Conservation (phyloP, 164 flowering plant genomes). For the Cinnamomum micranthum region DNA sequence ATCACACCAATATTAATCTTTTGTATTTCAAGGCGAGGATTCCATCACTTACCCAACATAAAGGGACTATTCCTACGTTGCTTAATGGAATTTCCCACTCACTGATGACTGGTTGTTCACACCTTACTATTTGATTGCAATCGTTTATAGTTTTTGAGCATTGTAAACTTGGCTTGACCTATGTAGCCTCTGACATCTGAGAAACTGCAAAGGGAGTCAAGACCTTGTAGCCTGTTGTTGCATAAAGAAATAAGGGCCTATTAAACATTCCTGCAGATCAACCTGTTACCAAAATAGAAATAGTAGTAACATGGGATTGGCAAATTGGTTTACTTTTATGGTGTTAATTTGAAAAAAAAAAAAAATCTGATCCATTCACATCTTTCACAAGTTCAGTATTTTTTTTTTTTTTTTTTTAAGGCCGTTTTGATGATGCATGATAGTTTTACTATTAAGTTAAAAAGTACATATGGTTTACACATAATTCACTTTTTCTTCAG, state of each 20-base stretch:
- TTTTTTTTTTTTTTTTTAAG: too few relatives aligned
- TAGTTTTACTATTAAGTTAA: background rate
- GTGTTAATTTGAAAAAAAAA: background rate
- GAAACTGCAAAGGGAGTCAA: background rate
- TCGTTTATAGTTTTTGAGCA: too few relatives aligned
- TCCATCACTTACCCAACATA: slow-evolving; percentile 6
- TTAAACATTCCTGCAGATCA: background rate
- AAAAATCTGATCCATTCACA: background rate
- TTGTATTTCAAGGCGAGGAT: background rate
- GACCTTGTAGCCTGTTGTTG: background rate
- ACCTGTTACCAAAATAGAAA: background rate
- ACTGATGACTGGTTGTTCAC: too few relatives aligned
- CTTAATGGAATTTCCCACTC: background rate
- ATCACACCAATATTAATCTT: background rate
- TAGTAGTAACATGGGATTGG: background rate
- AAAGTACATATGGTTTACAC: background rate
- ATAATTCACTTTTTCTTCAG: slow-evolving; percentile 27
- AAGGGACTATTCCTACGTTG: background rate
- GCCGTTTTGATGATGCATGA: background rate
- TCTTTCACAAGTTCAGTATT: background rate
- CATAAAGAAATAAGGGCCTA: background rate
- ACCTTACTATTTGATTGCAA: too few relatives aligned
- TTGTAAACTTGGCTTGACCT: background rate
- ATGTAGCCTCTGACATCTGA: background rate
- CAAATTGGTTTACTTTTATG: background rate